These are phyloP conservation scores for Datisca glomerata DNA, from an alignment of 306 rosid species.

Conservation along the genomic window DNA sequence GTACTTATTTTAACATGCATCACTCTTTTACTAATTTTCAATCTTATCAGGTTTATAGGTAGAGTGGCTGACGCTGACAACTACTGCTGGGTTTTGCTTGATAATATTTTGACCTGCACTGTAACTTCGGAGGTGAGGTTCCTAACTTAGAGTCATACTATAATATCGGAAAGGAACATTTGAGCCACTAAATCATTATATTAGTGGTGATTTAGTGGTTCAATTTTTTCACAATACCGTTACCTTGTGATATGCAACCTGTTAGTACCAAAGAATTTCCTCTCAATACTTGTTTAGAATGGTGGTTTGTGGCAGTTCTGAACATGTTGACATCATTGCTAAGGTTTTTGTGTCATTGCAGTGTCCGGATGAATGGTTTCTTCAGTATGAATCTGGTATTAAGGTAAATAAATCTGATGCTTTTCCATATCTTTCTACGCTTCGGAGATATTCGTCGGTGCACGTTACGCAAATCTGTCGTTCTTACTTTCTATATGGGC, in stretches of 20 bases:
- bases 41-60: constrained; percentile 57
- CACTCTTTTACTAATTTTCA: constrained; percentile 1
- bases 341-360: constrained; percentile 26
- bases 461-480: too few relatives aligned
- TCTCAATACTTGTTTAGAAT: too few relatives aligned
- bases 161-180: too few relatives aligned
- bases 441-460: too few relatives aligned
- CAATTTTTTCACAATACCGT: too few relatives aligned
- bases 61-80: constrained; percentile 49
- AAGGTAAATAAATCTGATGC: constrained; percentile 40
- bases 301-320: constrained; percentile 1
- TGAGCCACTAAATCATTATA: too few relatives aligned
- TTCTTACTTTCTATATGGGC: too few relatives aligned
- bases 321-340: constrained; percentile 8
- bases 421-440: neutral
- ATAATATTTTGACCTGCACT: constrained; percentile 25
- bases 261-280: too few relatives aligned
- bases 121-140: constrained; percentile 42
- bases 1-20: constrained; percentile 1
- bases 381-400: constrained; percentile 71
- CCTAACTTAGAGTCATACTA: too few relatives aligned
- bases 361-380: constrained; percentile 72
- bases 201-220: too few relatives aligned
- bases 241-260: too few relatives aligned
- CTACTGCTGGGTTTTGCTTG: constrained; percentile 50